phyloP scores from a whole-genome alignment of 2,329 filamentous ascomycete genomes.

The Orbilia brochopaga region DNA sequence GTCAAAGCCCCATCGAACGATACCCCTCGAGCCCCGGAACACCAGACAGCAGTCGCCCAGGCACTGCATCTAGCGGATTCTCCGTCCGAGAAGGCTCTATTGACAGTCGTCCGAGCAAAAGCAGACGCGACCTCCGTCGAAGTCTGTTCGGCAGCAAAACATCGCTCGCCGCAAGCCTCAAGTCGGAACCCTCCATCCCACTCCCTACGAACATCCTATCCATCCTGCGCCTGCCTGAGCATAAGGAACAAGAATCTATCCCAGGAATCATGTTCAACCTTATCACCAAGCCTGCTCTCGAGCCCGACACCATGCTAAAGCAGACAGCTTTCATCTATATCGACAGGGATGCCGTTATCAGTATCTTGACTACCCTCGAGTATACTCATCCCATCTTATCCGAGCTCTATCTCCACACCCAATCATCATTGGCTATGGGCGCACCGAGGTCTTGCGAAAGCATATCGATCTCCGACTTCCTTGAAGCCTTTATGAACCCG shows the following conservation, averaged over 20 bases:
- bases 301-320: conserved; percentile 15
- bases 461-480: conserved; percentile 18
- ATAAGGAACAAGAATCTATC: background rate
- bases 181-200: background rate
- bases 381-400: conserved; percentile 17
- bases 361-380: conserved; percentile 23
- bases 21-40: background rate
- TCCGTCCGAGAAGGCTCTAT: background rate
- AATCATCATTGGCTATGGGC: conserved; percentile 6
- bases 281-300: conserved; percentile 4
- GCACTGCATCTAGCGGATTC: background rate
- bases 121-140: background rate
- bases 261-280: conserved; percentile 13
- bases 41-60: background rate
- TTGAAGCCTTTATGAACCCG: conserved; percentile 35
- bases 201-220: conserved; percentile 11
- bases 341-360: conserved; percentile 29
- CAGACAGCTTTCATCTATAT: conserved; percentile 36
- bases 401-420: conserved; percentile 38
- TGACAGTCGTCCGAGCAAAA: background rate
- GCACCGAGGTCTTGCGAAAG: conserved; percentile 18
- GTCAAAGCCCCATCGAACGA: background rate
- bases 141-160: background rate
- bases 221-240: conserved; percentile 2
- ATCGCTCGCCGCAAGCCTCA: conserved; percentile 1